Percentiles rank a stretch among this genome's conserved stretches.
These are phyloP conservation scores for Arthrobotrys entomopaga DNA, from an alignment of 2,329 filamentous ascomycete species.

Conservation along the genomic window DNA sequence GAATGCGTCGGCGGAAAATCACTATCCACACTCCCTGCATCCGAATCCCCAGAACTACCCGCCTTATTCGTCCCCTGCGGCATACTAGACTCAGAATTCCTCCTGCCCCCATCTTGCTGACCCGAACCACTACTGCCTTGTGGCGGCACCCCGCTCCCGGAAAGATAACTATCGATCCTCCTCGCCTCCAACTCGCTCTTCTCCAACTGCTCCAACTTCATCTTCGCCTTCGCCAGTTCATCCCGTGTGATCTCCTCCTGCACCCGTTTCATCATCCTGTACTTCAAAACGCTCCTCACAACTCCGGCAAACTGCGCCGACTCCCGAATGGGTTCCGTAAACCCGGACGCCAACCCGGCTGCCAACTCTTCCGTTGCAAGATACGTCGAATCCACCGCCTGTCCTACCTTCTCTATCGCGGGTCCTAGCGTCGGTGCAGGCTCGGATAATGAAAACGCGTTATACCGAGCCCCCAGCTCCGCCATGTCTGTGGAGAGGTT, in stretches of 20 bases:
- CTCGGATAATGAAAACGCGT: slow-evolving; percentile 94
- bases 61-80: slow-evolving; percentile 62
- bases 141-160: slow-evolving; percentile 61
- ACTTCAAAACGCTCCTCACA: slow-evolving; percentile 86
- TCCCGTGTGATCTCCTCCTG: slow-evolving; percentile 98
- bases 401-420: slow-evolving; percentile 92
- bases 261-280: slow-evolving; percentile 89
- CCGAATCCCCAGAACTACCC: slow-evolving; percentile 60
- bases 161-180: slow-evolving; percentile 92
- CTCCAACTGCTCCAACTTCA: slow-evolving; percentile 86
- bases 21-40: slow-evolving; percentile 91
- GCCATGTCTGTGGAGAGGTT: slow-evolving; percentile 86
- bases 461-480: slow-evolving; percentile 94
- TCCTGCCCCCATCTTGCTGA: slow-evolving; percentile 64
- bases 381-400: slow-evolving; percentile 95
- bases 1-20: slow-evolving; percentile 92
- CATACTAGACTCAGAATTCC: slow-evolving; percentile 61
- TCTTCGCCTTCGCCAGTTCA: slow-evolving; percentile 86
- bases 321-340: slow-evolving; percentile 97
- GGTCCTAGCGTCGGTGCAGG: slow-evolving; percentile 81
- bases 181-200: slow-evolving; percentile 91
- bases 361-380: slow-evolving; percentile 94
- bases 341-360: slow-evolving; percentile 85
- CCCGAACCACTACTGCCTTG: slow-evolving; percentile 58
- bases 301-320: slow-evolving; percentile 97